Evolutionary conservation across 1,284 basidiomycete genomes (phyloP), one percentile per base, ranked within the genome.

Genomic region (Ustilago crameri): DNA sequence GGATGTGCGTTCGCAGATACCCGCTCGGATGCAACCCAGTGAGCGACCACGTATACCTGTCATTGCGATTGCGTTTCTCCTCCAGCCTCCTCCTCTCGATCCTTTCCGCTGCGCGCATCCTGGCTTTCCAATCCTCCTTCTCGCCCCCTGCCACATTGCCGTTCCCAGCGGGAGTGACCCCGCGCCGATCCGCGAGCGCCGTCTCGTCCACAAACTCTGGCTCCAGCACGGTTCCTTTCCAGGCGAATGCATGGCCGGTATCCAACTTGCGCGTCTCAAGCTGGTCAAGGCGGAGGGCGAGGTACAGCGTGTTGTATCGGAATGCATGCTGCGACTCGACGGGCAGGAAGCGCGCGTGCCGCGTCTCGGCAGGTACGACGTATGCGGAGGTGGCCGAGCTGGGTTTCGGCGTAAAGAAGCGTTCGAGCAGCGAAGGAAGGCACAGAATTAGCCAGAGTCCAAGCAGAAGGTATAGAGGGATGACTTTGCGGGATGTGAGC

Each of bases 221-320:
- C 3, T 63, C 42, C 1, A 57, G 47, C n/a, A 44, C 22, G 2
- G 37, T 9, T 12, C 64, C 64, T 43, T 52, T 69, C 83, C 85
- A 85, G 1, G 62, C 42, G 22, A 69, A 67, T 24, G 67, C 62
- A 22, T 86, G 86, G 0, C 64, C 84, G 3, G 89, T 82, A 70
- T 91, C 87, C 7, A 91, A 83, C 2, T 63, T 43, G 20, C 85
- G 83, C 2, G 71, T 57, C 75, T 91, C 90, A 9, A 92, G 84
- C 0, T 86, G 85, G 52, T 87, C 85, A 14, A 92, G 82, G 3
- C 90, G 88, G 30, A 90, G 78, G 10, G 90, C 85, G 15, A 91
- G 75, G 32, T 87, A 88, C 24, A 91, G 83, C 0, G 89, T 88
- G 0, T 88, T 87, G 79, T 91, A 91, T 9, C 85, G 86, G 81